Base-by-base conservation (phyloP, 352 stramenopile genomes). In the Phytophthora sojae region DNA sequence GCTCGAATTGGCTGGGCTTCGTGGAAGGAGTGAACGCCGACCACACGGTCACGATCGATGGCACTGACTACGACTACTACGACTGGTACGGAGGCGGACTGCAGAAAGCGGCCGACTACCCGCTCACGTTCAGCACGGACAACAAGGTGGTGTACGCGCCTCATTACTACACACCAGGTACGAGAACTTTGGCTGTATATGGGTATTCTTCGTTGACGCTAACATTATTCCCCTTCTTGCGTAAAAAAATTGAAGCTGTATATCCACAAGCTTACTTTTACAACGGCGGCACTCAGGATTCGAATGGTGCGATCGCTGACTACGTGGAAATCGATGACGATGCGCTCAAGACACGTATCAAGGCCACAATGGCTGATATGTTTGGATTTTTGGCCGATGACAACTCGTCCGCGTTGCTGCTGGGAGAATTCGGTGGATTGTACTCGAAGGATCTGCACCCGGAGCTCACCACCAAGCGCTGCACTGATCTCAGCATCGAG, bases 91-190 rank as follows among this genome's bases (percentile, higher is more conserved):
- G 85, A 23, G 81, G 80, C 14, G 82, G 81, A 0, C 71, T 93
- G 0, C 79, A 88, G 67, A 60, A 74, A 3, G 80, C 75, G 19
- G 68, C 73, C 12, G 70, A 78, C n/a, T 71, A 80, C 23, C 74
- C 80, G 1, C 51, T 91, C 11, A 79, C 81, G 14, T 86, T 93
- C 61, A 69, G 59, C 8, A 68, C 80, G 8, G 47, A 74, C 6
- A 71, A 90, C 64, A 94, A 94, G 57, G 71, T 94, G n/a, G 87
- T 94, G 6, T 94, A 88, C 54, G 87, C 85, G 2, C 87, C 87
- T 29, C 87, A 94, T 69, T 94, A 91, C 63, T 88, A 90, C 73
- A 91, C 82, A 4, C 82, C 86, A 2, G 42, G 42, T 50, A 50
- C 42, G 42, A 21, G 2, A 50, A 50, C 29, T 8, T 32, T 32